A percentile compares a stretch with the other conserved stretches of the same genome.
Evolutionary conservation across 441 rosid species (phyloP).

Genomic region (Flueggea neowawraea): DNA sequence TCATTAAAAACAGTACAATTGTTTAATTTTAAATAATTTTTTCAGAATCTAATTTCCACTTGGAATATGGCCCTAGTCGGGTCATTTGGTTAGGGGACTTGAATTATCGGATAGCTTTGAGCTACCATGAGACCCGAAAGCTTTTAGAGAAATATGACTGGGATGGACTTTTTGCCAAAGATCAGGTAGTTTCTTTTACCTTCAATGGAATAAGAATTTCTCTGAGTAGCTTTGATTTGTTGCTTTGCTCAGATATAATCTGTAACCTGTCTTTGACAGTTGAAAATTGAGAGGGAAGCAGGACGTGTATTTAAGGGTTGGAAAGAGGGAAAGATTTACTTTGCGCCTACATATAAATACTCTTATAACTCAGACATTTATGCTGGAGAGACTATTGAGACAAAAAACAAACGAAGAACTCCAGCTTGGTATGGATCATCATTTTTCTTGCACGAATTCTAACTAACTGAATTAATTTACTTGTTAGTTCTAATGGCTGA

Average conservation of each 20-base stretch:
- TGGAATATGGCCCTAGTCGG: slow-evolving; percentile 54
- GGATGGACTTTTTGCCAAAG: slow-evolving; percentile 74
- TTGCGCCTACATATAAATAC: slow-evolving; percentile 94
- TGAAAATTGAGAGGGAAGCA: slow-evolving; percentile 82
- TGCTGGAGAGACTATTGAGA: slow-evolving; percentile 73
- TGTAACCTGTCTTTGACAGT: slow-evolving; percentile 29
- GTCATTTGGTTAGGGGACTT: slow-evolving; percentile 94
- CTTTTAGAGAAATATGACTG: slow-evolving; percentile 68
- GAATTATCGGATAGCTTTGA: slow-evolving; percentile 81
- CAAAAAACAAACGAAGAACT: slow-evolving; percentile 90
- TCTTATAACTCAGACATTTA: slow-evolving; percentile 82
- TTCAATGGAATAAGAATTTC: not conserved
- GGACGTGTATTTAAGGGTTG: slow-evolving; percentile 81
- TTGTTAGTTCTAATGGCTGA: not conserved
- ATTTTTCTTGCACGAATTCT: not conserved
- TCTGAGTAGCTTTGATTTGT: not conserved
- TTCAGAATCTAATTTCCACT: not conserved
- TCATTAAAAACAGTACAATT: not conserved
- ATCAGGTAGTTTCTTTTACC: slow-evolving; percentile 52
- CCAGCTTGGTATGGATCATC: slow-evolving; percentile 80
- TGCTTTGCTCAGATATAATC: not conserved
- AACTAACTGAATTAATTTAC: not conserved
- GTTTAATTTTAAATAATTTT: not conserved
- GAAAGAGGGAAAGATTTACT: slow-evolving; percentile 71
- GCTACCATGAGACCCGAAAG: slow-evolving; percentile 64